Evolutionary conservation across 2,329 filamentous ascomycete genomes (phyloP).

Genomic region (Exophiala mesophila): DNA sequence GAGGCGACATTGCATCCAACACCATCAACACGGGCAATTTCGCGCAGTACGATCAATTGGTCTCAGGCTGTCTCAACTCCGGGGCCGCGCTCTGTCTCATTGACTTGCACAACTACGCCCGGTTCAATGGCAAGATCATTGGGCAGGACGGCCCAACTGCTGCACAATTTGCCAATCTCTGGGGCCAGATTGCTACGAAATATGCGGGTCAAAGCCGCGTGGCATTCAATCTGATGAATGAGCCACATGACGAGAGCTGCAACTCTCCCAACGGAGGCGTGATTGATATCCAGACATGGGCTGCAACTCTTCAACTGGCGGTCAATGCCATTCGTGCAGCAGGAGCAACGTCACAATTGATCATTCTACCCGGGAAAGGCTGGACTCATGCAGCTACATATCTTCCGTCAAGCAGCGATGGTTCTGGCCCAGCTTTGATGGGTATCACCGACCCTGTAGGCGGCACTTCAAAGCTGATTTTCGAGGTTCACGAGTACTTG

Average conservation of each 20-base stretch:
- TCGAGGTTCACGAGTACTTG: constrained; percentile 60
- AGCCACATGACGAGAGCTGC: constrained; percentile 51
- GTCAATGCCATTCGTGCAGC: constrained; percentile 62
- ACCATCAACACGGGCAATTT: constrained; percentile 37
- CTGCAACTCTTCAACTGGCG: constrained; percentile 54
- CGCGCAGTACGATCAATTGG: constrained; percentile 50
- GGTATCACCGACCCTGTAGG: constrained; percentile 57
- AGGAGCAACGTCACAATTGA: constrained; percentile 59
- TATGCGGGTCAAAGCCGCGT: constrained; percentile 53
- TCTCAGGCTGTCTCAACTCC: constrained; percentile 53
- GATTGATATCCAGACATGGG: constrained; percentile 54
- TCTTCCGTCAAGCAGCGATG: constrained; percentile 36
- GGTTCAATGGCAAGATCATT: constrained; percentile 59
- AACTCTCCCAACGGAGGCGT: constrained; percentile 14
- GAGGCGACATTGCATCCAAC: constrained; percentile 42
- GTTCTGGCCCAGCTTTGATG: constrained; percentile 49
- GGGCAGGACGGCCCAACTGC: constrained; percentile 62
- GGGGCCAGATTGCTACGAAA: constrained; percentile 54
- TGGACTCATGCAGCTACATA: constrained; percentile 51
- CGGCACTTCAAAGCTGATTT: constrained; percentile 50
- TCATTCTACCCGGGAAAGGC: constrained; percentile 57
- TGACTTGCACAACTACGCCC: constrained; percentile 45
- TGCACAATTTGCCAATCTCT: constrained; percentile 54
- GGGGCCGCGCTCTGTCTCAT: constrained; percentile 55
- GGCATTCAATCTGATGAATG: constrained; percentile 65